These are phyloP conservation scores for Lycium ferocissimum DNA, from an alignment of 257 asterid genomes.

Conservation along the genomic window DNA sequence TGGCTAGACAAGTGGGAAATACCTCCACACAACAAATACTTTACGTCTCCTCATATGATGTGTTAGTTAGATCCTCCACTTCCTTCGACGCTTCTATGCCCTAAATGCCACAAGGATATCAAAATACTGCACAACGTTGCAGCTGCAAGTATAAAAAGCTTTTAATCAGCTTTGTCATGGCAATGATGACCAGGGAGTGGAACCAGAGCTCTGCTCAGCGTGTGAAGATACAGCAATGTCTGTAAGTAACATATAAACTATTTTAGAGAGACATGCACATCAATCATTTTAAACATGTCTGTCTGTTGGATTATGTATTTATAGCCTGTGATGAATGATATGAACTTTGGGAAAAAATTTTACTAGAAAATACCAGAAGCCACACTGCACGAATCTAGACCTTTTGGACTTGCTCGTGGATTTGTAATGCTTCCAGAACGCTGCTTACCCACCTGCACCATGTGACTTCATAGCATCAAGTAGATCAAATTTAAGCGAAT, in stretches of 20 bases:
- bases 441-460: conserved; percentile 74
- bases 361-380: conserved; percentile 4
- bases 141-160: conserved; percentile 3
- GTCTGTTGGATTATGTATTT: background rate
- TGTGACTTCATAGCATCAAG: conserved; percentile 1
- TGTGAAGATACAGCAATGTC: background rate
- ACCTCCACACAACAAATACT: background rate
- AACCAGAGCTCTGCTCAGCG: background rate
- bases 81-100: background rate
- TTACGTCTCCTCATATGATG: background rate
- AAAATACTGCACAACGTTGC: background rate
- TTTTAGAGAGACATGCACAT: background rate
- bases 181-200: background rate
- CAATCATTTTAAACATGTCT: conserved; percentile 16
- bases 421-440: conserved; percentile 65
- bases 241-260: conserved; percentile 18
- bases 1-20: background rate
- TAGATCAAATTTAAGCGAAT: background rate
- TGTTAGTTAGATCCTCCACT: background rate
- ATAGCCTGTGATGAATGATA: background rate
- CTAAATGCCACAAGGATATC: background rate
- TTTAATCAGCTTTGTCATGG: conserved; percentile 7
- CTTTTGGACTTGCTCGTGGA: conserved; percentile 54
- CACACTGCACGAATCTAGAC: conserved; percentile 37
- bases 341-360: background rate